Conservation (phyloP, 352 stramenopile species). For the Phytopythium sindhum region DNA sequence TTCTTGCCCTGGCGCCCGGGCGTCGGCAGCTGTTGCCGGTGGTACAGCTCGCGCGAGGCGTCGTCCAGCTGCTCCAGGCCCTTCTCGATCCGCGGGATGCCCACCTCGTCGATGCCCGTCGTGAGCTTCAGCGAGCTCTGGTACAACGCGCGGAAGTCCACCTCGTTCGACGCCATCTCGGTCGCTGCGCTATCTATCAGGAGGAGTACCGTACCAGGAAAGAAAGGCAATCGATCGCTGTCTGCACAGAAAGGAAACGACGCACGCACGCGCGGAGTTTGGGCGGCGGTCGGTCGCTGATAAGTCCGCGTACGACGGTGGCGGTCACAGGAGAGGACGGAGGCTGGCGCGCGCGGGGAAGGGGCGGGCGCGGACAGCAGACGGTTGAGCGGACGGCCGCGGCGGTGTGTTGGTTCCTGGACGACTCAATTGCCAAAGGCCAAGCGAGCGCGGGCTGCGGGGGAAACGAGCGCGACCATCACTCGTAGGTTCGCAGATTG, state of each 20-base stretch:
- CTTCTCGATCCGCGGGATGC: constrained; percentile 75
- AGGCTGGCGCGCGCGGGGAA: not conserved
- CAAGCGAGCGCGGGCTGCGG: not conserved
- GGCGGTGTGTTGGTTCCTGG: not conserved
- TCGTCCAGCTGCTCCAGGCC: constrained; percentile 80
- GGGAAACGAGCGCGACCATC: constrained; percentile 4
- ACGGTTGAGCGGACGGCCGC: not conserved
- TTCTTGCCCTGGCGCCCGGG: constrained; percentile 37
- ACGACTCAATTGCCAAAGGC: constrained; percentile 5
- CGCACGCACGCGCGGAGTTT: not conserved
- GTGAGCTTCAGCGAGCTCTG: constrained; percentile 87
- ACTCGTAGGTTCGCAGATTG: not conserved
- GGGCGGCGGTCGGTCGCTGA: constrained; percentile 4
- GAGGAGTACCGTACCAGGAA: not conserved
- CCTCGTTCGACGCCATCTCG: constrained; percentile 41
- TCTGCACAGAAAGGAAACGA: not conserved
- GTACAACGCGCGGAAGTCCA: constrained; percentile 86
- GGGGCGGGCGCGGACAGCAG: not conserved
- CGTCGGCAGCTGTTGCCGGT: constrained; percentile 32
- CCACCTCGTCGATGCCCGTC: constrained; percentile 65
- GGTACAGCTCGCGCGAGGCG: constrained; percentile 47
- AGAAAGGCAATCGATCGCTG: not conserved
- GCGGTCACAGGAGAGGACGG: not conserved
- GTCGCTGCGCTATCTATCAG: not conserved
- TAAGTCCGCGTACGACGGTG: not conserved